Conservation (phyloP, 2,329 filamentous ascomycete species). For the Sporothrix sp. region DNA sequence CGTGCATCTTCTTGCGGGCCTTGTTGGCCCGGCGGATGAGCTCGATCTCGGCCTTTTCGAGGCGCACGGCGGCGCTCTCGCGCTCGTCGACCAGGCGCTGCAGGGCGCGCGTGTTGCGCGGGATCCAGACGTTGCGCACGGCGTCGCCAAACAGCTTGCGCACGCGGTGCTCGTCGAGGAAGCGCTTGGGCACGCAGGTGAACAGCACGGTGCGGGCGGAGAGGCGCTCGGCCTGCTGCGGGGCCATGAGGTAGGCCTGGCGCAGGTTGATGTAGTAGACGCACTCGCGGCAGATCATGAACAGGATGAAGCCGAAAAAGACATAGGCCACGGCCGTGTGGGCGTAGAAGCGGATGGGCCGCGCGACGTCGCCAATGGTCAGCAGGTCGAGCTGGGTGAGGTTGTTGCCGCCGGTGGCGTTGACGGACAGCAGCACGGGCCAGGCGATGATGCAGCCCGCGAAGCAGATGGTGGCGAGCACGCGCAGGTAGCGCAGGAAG, state of each 20-base stretch:
- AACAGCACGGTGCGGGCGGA: slow-evolving; percentile 92
- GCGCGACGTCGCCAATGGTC: slow-evolving; percentile 40
- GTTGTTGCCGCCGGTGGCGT: slow-evolving; percentile 65
- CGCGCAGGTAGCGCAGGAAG: slow-evolving; percentile 75
- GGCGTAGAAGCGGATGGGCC: slow-evolving; percentile 62
- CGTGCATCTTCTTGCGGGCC: slow-evolving; percentile 42
- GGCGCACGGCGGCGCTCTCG: slow-evolving; percentile 61
- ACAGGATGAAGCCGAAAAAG: slow-evolving; percentile 82
- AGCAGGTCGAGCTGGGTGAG: slow-evolving; percentile 58
- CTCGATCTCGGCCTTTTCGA: slow-evolving; percentile 75
- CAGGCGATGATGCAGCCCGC: slow-evolving; percentile 74
- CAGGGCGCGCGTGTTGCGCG: slow-evolving; percentile 62
- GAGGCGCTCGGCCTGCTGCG: slow-evolving; percentile 70
- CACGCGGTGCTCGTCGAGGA: slow-evolving; percentile 63
- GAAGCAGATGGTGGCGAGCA: slow-evolving; percentile 66
- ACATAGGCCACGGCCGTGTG: slow-evolving; percentile 73
- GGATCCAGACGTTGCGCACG: slow-evolving; percentile 77
- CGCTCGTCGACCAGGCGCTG: slow-evolving; percentile 69
- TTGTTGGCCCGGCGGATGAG: slow-evolving; percentile 66
- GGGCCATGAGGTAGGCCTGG: slow-evolving; percentile 85
- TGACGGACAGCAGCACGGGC: slow-evolving; percentile 76
- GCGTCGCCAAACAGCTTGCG: slow-evolving; percentile 67
- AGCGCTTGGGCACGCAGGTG: slow-evolving; percentile 69
- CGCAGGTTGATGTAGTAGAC: slow-evolving; percentile 91
- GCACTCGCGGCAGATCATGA: slow-evolving; percentile 78